phyloP scores from a whole-genome alignment of 768 basidiomycete genomes.

The Boletus sp. region DNA sequence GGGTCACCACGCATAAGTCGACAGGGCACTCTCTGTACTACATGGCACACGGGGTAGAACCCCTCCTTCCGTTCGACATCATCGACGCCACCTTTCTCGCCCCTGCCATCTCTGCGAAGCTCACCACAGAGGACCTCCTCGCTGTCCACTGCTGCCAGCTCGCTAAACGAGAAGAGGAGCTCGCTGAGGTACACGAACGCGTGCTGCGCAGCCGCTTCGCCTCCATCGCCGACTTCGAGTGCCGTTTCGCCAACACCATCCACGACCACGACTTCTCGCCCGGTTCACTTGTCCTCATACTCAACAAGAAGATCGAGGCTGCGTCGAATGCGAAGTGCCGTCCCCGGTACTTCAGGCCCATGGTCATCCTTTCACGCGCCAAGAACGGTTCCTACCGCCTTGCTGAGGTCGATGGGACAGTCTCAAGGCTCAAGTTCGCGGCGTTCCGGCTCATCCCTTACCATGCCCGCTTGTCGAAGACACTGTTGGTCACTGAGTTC shows the following conservation, averaged over 20 bases:
- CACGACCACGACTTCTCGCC: constrained; percentile 25
- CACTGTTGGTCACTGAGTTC: too few species aligned
- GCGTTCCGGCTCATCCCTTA: constrained; percentile 13
- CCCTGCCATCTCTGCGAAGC: background rate
- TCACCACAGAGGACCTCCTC: background rate
- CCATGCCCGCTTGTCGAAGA: background rate
- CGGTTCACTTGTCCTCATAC: constrained; percentile 30
- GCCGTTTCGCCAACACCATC: background rate
- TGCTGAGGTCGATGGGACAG: constrained; percentile 9
- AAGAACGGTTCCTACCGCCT: constrained; percentile 7
- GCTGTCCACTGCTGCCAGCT: background rate
- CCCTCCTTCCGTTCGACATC: background rate
- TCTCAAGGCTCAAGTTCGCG: constrained; percentile 2
- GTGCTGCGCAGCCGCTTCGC: background rate
- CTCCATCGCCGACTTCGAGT: background rate
- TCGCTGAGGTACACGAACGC: background rate
- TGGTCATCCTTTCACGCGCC: background rate
- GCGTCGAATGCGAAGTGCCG: background rate
- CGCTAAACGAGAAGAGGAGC: background rate
- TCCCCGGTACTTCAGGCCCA: background rate
- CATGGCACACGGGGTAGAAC: background rate
- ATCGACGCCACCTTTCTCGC: background rate
- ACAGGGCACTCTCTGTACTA: background rate
- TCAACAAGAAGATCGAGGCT: constrained; percentile 25
- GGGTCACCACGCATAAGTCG: background rate